Conservation (phyloP, 108 stramenopile species). For the Thalassiosira profunda region DNA sequence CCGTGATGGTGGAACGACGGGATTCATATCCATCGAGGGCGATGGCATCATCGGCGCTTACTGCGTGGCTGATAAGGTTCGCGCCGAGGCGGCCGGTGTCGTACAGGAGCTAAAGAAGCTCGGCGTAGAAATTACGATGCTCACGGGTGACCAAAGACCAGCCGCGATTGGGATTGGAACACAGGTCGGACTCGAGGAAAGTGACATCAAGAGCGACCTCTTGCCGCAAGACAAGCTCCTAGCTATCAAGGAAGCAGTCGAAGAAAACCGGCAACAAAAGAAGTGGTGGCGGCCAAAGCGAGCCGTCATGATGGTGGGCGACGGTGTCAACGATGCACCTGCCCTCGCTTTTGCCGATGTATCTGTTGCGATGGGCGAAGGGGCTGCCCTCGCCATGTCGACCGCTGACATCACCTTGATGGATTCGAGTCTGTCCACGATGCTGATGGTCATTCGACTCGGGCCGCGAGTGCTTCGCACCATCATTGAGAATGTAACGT, state of each 20-base stretch:
- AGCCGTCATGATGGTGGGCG: constrained; percentile 90
- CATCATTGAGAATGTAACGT: constrained; percentile 73
- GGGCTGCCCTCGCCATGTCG: constrained; percentile 97
- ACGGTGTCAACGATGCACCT: constrained; percentile 98
- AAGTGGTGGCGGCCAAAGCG: constrained; percentile 12
- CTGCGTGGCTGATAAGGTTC: constrained; percentile 75
- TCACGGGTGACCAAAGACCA: constrained; percentile 91
- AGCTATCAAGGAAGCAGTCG: constrained; percentile 35
- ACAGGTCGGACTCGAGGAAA: constrained; percentile 58
- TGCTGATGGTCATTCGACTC: constrained; percentile 60
- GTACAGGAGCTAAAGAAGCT: constrained; percentile 61
- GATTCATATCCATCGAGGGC: constrained; percentile 75
- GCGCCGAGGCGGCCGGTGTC: constrained; percentile 59
- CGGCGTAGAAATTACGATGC: constrained; percentile 89
- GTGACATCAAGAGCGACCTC: constrained; percentile 59
- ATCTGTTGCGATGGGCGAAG: constrained; percentile 96
- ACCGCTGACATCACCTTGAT: constrained; percentile 78
- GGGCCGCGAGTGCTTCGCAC: constrained; percentile 66
- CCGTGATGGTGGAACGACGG: constrained; percentile 57
- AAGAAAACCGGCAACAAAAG: constrained; percentile 8
- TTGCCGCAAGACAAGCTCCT: constrained; percentile 78
- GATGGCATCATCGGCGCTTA: constrained; percentile 79
- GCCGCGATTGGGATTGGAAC: constrained; percentile 88
- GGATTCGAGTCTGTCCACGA: constrained; percentile 79
- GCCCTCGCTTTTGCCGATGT: constrained; percentile 94